phyloP scores from a whole-genome alignment of 208 protist genomes.

The Trypanosoma congolense region DNA sequence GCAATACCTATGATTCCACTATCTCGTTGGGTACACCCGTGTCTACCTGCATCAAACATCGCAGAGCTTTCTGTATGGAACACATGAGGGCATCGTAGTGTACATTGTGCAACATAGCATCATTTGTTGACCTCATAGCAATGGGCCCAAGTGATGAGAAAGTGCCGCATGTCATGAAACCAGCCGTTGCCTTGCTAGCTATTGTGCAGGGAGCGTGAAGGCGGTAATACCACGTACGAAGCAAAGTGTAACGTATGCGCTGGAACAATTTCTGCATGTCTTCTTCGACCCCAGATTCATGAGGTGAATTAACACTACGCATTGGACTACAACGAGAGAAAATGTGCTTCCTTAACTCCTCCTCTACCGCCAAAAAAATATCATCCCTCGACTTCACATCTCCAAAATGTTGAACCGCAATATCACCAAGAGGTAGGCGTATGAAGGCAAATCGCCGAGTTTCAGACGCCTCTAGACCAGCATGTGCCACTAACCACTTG shows the following conservation, averaged over 20 bases:
- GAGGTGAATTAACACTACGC: no score
- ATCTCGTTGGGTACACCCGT: background rate
- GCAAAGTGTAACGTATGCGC: conserved; percentile 12
- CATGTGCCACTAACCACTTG: conserved; percentile 8
- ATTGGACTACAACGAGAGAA: background rate
- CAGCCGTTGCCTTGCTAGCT: background rate
- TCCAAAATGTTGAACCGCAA: conserved; percentile 1
- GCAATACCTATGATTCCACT: no score
- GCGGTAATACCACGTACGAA: conserved; percentile 13
- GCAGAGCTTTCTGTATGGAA: conserved; percentile 5
- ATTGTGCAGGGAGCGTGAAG: background rate
- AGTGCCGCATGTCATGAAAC: background rate
- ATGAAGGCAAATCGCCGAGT: conserved; percentile 16
- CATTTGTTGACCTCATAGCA: background rate
- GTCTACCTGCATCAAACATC: background rate
- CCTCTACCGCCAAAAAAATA: conserved; percentile 9
- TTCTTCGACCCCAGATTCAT: background rate
- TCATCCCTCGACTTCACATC: background rate
- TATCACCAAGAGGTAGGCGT: conserved; percentile 13
- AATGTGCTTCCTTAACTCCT: conserved; percentile 1
- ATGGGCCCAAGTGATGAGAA: background rate
- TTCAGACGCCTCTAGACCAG: conserved; percentile 6
- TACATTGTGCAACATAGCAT: background rate
- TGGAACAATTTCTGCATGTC: conserved; percentile 5
- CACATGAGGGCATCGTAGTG: background rate